Evolutionary conservation across 169 alveolate genomes (phyloP).

Genomic region (Babesia divergens): DNA sequence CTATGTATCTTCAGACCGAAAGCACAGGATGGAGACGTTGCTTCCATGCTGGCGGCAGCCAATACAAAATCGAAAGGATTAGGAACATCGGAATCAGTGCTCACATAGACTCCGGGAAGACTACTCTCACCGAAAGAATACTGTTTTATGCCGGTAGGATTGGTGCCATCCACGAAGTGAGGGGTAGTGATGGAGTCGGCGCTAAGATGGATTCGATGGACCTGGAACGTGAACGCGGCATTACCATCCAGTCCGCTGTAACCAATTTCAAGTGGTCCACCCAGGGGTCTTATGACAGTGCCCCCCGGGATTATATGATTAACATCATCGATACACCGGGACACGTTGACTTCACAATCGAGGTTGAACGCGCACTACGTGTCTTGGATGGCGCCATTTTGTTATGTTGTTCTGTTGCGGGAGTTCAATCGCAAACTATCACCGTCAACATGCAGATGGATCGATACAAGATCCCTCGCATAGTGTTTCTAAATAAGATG

Average conservation of each 20-base stretch:
- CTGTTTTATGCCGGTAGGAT: constrained; percentile 84
- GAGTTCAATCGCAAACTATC: constrained; percentile 94
- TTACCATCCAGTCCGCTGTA: constrained; percentile 94
- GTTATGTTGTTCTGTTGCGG: constrained; percentile 93
- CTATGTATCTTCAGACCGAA: not conserved
- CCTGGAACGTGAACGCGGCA: constrained; percentile 95
- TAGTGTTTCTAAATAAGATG: constrained; percentile 90
- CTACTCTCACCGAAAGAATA: constrained; percentile 94
- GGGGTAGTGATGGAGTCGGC: constrained; percentile 94
- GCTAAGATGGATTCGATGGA: constrained; percentile 98
- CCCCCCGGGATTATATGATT: constrained; percentile 64
- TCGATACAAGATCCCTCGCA: constrained; percentile 91
- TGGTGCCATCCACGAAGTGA: constrained; percentile 91
- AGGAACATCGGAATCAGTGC: constrained; percentile 96
- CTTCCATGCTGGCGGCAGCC: constrained; percentile 36
- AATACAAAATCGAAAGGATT: constrained; percentile 63
- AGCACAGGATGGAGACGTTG: constrained; percentile 21
- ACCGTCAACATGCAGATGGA: constrained; percentile 96
- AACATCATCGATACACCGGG: constrained; percentile 99
- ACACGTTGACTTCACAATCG: constrained; percentile 97
- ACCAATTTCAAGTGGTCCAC: constrained; percentile 88
- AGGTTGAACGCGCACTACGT: constrained; percentile 95
- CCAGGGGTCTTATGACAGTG: not conserved
- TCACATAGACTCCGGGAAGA: constrained; percentile 96
- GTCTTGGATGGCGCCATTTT: constrained; percentile 96